Evolutionary conservation across 202 grass and related monocot genomes (phyloP), one percentile per base, ranked within the genome.

Genomic region (Cymbopogon flexuosus): DNA sequence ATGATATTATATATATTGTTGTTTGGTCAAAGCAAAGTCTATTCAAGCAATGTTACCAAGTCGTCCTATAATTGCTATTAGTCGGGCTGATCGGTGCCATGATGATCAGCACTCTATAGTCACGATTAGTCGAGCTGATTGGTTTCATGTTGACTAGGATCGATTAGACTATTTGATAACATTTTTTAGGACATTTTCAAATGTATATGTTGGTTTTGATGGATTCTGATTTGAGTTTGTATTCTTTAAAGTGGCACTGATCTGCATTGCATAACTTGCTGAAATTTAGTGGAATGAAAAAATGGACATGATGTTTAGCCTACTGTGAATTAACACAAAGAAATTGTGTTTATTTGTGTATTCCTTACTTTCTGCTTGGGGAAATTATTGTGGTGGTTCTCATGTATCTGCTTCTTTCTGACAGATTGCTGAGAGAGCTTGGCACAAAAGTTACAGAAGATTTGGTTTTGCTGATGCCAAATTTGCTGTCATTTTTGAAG

Each of bases 391-490:
- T 52, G n/a, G 3, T 71, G 54, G 36, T 87, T 30, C 80, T 90
- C 70, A 90, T 83, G 59, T 47, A 41, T 76, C 22, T 70, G 70
- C 80, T 87, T 91, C 27, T 77, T 87, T 62, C 70, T 87, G 62
- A 37, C 93, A 99, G 96, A 88, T 91, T 99, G 63, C 66, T 99
- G 77, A 91, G 85, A 82, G 96, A 93, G 65, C 75, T 90, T 72
- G 87, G 67, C 75, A 80, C 78, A 78, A 84, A 93, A 75, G 76
- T 96, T 62, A 91, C 78, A 57, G 93, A 96, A 84, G 93, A 99
- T 80, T 84, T 93, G 81, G 75, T 90, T 86, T 75, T 87, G 63
- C 78, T 91, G 91, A 93, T 99, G 87, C 96, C 96, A 95, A 99
- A 91, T 65, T 86, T 99, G 83, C 84, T 99, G 68, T 96, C 93